Percentiles rank a stretch among this genome's conserved stretches.
Evolutionary conservation across 768 basidiomycete genomes (phyloP).

Genomic region (Boletellus sp.): DNA sequence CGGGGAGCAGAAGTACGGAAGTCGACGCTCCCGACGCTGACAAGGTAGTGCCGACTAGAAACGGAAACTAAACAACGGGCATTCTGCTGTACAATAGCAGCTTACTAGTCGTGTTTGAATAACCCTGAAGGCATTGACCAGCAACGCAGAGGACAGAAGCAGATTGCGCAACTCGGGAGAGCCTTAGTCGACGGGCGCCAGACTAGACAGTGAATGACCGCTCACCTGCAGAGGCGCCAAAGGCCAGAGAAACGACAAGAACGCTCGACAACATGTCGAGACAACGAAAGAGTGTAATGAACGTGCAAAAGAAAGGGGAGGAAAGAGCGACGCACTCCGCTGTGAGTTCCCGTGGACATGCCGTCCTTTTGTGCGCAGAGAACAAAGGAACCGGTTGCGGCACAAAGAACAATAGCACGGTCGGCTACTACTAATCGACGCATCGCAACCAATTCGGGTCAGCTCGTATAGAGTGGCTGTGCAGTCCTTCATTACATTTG

Average conservation of each 20-base stretch:
- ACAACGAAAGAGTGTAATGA: conserved; percentile 24
- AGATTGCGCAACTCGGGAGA: conserved; percentile 49
- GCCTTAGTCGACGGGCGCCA: neutral
- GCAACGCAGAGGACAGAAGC: conserved; percentile 75
- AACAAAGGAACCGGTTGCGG: conserved; percentile 26
- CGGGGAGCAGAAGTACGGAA: conserved; percentile 65
- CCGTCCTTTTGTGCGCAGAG: conserved; percentile 23
- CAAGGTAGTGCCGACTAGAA: conserved; percentile 65
- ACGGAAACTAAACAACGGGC: conserved; percentile 11
- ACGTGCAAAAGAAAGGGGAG: conserved; percentile 11
- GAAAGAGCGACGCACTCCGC: conserved; percentile 24
- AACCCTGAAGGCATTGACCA: conserved; percentile 83
- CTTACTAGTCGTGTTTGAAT: conserved; percentile 66
- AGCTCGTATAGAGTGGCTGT: conserved; percentile 11
- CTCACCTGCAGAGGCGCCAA: conserved; percentile 40
- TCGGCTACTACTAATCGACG: no score
- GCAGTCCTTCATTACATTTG: neutral
- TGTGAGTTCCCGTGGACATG: conserved; percentile 14
- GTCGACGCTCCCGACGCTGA: conserved; percentile 52
- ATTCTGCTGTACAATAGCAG: conserved; percentile 19
- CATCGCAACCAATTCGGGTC: conserved; percentile 5
- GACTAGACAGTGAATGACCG: neutral
- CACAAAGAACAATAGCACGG: conserved; percentile 26
- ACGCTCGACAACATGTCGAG: conserved; percentile 40
- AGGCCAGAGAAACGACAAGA: conserved; percentile 34